These are phyloP conservation scores for Azolla pinnata DNA, from an alignment of 75 land plant species.

Conservation along the genomic window DNA sequence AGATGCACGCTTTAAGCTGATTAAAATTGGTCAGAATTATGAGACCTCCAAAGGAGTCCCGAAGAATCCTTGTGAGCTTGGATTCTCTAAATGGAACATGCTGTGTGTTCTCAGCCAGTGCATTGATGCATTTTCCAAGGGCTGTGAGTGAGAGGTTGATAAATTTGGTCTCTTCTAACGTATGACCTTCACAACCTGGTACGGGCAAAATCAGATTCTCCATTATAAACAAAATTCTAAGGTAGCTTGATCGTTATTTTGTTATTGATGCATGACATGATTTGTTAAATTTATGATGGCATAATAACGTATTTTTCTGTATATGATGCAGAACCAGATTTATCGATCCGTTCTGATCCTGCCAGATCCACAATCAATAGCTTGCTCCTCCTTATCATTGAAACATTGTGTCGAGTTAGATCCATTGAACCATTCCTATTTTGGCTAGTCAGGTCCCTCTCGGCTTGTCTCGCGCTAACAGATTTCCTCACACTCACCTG, in stretches of 20 bases:
- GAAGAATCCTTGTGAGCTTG: slow-evolving; percentile 27
- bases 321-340: slow-evolving; percentile 18
- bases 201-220: too few relatives aligned
- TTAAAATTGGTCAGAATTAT: not conserved
- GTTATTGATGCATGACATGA: too few relatives aligned
- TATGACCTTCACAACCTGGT: slow-evolving; percentile 33
- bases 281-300: not conserved
- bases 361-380: slow-evolving; percentile 40
- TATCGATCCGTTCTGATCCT: slow-evolving; percentile 36
- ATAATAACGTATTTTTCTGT: not conserved
- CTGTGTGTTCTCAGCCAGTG: slow-evolving; percentile 35
- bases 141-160: slow-evolving; percentile 32
- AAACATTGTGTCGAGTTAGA: slow-evolving; percentile 14
- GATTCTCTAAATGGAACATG: slow-evolving; percentile 34
- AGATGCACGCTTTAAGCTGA: not conserved
- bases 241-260: too few relatives aligned
- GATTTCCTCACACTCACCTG: slow-evolving; percentile 33
- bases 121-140: slow-evolving; percentile 35
- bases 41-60: slow-evolving; percentile 37
- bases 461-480: slow-evolving; percentile 13
- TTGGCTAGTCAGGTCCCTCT: slow-evolving; percentile 13
- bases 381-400: slow-evolving; percentile 33
- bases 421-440: slow-evolving; percentile 27
- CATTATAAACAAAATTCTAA: not conserved
- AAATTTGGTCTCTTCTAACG: slow-evolving; percentile 30